phyloP scores from a whole-genome alignment of 768 basidiomycete species.

The Lyophyllum semitale region DNA sequence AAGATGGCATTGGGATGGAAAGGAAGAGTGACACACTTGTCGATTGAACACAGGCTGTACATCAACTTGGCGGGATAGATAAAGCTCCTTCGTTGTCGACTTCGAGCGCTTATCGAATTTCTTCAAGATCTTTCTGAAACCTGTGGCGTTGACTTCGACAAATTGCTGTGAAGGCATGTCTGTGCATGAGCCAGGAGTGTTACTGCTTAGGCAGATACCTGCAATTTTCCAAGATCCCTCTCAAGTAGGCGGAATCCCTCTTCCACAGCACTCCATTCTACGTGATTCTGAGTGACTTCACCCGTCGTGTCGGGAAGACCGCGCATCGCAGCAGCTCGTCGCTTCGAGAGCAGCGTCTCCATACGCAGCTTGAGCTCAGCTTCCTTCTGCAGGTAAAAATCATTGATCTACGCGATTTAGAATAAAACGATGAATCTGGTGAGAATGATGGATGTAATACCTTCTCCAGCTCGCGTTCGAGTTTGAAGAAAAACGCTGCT shows the following conservation, averaged over 20 bases:
- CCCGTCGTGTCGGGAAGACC: constrained; percentile 70
- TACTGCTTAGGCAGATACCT: constrained; percentile 52
- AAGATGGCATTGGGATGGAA: background rate
- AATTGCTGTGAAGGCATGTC: constrained; percentile 67
- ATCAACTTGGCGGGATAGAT: constrained; percentile 94
- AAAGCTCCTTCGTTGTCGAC: constrained; percentile 94
- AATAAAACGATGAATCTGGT: constrained; percentile 4
- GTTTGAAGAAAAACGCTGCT: constrained; percentile 98
- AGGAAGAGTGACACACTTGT: constrained; percentile 57
- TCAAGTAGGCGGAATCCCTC: constrained; percentile 95
- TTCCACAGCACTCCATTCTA: constrained; percentile 94
- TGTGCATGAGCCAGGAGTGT: constrained; percentile 18
- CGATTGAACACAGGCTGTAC: constrained; percentile 98
- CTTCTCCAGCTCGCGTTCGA: constrained; percentile 97
- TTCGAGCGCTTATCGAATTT: constrained; percentile 98
- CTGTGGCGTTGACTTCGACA: constrained; percentile 95
- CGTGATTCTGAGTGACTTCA: constrained; percentile 63
- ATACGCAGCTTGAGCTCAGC: constrained; percentile 91
- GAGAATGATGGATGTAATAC: constrained; percentile 38
- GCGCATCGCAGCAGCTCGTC: constrained; percentile 78
- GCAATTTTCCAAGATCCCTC: constrained; percentile 91
- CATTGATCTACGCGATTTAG: constrained; percentile 74
- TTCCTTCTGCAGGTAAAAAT: constrained; percentile 97
- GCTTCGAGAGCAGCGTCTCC: constrained; percentile 90
- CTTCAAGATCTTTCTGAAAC: constrained; percentile 96